Conservation (phyloP, 495 filamentous ascomycete genomes). For the Neurospora africana region DNA sequence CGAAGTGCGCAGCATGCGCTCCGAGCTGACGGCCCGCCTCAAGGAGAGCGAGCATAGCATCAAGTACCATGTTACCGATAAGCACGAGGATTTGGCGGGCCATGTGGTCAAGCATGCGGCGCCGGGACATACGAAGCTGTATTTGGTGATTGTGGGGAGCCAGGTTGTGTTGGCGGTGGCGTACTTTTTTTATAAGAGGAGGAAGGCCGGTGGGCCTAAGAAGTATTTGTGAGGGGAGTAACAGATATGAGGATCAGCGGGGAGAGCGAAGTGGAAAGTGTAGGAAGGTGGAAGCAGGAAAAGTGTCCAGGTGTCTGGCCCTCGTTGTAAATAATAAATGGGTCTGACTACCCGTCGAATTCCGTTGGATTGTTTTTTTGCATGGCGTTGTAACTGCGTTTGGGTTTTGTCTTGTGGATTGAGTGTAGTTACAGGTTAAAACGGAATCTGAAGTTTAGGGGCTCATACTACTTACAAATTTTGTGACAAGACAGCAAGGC, state of each 20-base stretch:
- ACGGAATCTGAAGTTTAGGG: not conserved
- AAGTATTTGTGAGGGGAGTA: slow-evolving; percentile 61
- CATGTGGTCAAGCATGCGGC: slow-evolving; percentile 42
- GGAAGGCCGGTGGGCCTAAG: slow-evolving; percentile 64
- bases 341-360: not conserved
- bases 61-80: slow-evolving; percentile 60
- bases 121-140: slow-evolving; percentile 60
- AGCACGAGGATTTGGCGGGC: slow-evolving; percentile 56
- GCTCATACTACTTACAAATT: too few species aligned
- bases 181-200: slow-evolving; percentile 75
- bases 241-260: too few species aligned
- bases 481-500: too few species aligned
- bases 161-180: slow-evolving; percentile 58
- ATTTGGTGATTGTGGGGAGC: slow-evolving; percentile 64
- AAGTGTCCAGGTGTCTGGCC: not conserved
- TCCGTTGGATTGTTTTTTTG: not conserved
- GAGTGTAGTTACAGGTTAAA: not conserved
- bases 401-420: not conserved
- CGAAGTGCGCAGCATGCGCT: slow-evolving; percentile 48
- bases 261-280: not conserved
- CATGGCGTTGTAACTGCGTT: not conserved
- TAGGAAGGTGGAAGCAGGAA: not conserved
- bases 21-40: slow-evolving; percentile 32
- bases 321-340: slow-evolving; percentile 7
- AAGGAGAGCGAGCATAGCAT: slow-evolving; percentile 67